These are phyloP conservation scores for Phytophthora nicotianae DNA, from an alignment of 352 stramenopile species.

Conservation along the genomic window DNA sequence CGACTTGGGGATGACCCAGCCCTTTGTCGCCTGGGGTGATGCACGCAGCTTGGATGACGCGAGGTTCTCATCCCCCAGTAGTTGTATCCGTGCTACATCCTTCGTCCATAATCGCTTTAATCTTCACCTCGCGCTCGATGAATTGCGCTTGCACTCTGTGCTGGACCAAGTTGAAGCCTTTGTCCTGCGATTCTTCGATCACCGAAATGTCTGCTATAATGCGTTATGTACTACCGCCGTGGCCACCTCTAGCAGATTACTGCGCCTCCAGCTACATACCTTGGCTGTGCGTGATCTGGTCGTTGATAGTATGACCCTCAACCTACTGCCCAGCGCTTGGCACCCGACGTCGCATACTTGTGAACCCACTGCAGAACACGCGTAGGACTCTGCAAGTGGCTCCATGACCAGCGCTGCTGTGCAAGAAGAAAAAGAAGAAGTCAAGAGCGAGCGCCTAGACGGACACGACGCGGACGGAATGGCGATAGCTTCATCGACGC, in stretches of 20 bases:
- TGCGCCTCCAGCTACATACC: background rate
- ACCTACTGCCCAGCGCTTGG: background rate
- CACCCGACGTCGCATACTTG: slow-evolving; percentile 5
- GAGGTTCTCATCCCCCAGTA: background rate
- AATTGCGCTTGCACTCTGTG: too few species aligned
- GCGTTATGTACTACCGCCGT: background rate
- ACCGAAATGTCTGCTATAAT: background rate
- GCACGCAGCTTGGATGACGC: background rate
- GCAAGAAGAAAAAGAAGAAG: too few species aligned
- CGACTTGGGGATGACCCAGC: background rate
- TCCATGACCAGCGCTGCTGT: background rate
- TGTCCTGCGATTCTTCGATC: background rate
- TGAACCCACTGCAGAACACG: background rate
- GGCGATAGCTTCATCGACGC: slow-evolving; percentile 10
- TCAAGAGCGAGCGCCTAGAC: too few species aligned
- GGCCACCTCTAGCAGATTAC: background rate
- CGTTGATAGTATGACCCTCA: slow-evolving; percentile 3
- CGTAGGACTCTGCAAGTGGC: slow-evolving; percentile 1
- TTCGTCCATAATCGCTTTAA: background rate
- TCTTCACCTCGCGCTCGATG: background rate
- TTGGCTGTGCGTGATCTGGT: background rate
- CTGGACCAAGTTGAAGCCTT: background rate
- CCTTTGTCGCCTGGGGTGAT: background rate
- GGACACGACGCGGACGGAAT: background rate
- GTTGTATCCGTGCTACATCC: background rate